Base-by-base conservation (phyloP, 106 monocot species). In the Agapanthus africanus region DNA sequence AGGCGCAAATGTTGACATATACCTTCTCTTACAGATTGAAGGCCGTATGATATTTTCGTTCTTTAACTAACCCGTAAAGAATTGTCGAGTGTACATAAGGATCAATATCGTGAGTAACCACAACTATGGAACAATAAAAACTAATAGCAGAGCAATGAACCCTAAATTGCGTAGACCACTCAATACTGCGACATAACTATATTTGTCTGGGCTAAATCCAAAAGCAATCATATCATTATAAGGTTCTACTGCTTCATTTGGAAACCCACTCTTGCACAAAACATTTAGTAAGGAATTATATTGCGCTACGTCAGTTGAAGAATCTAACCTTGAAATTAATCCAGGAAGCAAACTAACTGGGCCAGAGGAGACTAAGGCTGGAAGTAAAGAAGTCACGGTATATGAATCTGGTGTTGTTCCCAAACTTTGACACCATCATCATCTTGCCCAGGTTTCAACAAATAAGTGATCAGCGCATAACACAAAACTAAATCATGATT, bases 281-380 rank as follows among this genome's bases (percentile, higher is more conserved):
- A 73, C 61, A 66, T 39, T 75, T n/a, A 91, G 37, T 31, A 91
- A 54, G 6, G 81, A 77, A 73, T 91, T 91, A 52, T 79, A 91
- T 30, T 62, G 46, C 47, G 79, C 74, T 47, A 91, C 64, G 56
- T 91, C 90, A 65, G 74, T 34, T 57, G 74, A 21, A 33, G 76
- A 65, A 71, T 75, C 64, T 4, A 54, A 21, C 39, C 56, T 66
- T 5, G 56, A 37, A 36, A 81, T 59, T 35, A 91, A 70, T 28
- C 57, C 69, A 11, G 66, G 74, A 69, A 91, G 77, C 50, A 87
- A 73, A 15, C 54, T 72, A 35, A 79, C 57, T 54, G 69, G 79
- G 40, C 79, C 76, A 39, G 74, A 79, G 46, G 63, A 72, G 18
- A 71, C 56, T 35, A 86, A 63, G 34, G 72, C 27, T 1, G 70